Percentiles rank a stretch among this genome's conserved stretches.
Conservation (phyloP, 169 alveolate genomes). For the Plasmodium falciparum region DNA sequence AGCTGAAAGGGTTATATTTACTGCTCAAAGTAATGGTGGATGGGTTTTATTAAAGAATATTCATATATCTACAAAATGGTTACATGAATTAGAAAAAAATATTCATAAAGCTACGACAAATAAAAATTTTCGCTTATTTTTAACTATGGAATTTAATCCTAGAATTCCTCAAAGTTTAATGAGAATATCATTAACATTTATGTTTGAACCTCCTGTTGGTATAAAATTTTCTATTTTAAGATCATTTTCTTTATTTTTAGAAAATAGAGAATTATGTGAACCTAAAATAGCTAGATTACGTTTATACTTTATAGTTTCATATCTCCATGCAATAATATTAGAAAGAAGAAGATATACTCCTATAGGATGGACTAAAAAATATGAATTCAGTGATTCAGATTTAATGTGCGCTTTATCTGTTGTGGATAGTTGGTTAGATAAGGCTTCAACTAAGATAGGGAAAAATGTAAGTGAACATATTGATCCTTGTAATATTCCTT, state of each 20-base stretch:
- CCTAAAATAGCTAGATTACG: constrained; percentile 92
- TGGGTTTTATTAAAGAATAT: constrained; percentile 98
- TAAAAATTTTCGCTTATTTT: constrained; percentile 94
- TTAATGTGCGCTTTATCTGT: constrained; percentile 95
- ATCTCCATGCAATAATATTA: constrained; percentile 97
- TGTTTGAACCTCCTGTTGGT: constrained; percentile 98
- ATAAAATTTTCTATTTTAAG: constrained; percentile 93
- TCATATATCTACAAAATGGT: constrained; percentile 97
- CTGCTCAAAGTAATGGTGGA: constrained; percentile 94
- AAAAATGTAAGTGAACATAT: constrained; percentile 79
- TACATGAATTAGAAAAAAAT: constrained; percentile 95
- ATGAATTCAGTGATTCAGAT: constrained; percentile 98
- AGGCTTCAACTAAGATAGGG: constrained; percentile 74
- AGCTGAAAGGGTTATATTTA: constrained; percentile 94
- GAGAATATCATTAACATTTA: constrained; percentile 94
- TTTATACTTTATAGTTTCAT: constrained; percentile 95
- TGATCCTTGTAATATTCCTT: constrained; percentile 96
- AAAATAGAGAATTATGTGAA: constrained; percentile 58
- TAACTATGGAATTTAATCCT: constrained; percentile 97
- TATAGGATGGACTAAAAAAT: constrained; percentile 97
- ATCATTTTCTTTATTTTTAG: constrained; percentile 88
- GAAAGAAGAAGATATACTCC: constrained; percentile 98
- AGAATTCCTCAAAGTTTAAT: constrained; percentile 93
- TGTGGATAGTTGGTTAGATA: constrained; percentile 95
- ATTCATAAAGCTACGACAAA: constrained; percentile 92